Conservation (phyloP, 129 eudicot genomes). For the Artemisia argyi region DNA sequence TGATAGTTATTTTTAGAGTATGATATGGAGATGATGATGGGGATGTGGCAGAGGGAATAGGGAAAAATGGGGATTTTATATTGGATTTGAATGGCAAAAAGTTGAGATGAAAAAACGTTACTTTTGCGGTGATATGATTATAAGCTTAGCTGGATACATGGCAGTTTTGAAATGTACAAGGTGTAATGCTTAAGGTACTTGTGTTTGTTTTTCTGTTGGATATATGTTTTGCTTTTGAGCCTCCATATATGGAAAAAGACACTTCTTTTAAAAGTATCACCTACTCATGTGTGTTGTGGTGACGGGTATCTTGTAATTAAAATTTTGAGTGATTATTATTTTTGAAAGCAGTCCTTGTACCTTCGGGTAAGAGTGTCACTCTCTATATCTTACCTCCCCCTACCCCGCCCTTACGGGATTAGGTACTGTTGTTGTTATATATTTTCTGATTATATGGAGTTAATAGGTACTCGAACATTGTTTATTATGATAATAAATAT, state of each 20-base stretch:
- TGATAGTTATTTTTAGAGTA: constrained; percentile 11
- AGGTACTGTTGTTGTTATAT: too few relatives aligned
- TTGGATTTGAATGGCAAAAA: constrained; percentile 16
- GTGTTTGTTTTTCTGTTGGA: background rate
- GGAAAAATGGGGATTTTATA: constrained; percentile 20
- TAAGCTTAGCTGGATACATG: constrained; percentile 25
- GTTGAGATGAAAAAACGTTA: constrained; percentile 15
- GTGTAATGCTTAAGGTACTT: background rate
- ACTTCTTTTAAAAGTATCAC: background rate
- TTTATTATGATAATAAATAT: too few relatives aligned
- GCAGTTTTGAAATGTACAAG: constrained; percentile 11
- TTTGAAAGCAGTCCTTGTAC: too few relatives aligned
- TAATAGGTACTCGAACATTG: too few relatives aligned
- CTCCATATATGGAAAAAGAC: constrained; percentile 16
- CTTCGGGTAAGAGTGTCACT: too few relatives aligned
- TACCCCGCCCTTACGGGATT: too few relatives aligned
- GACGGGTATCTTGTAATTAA: too few relatives aligned
- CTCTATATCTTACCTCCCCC: too few relatives aligned
- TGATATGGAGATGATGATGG: constrained; percentile 6
- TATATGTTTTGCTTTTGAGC: constrained; percentile 15
- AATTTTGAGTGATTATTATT: too few relatives aligned
- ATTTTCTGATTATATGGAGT: too few relatives aligned
- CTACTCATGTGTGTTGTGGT: too few relatives aligned
- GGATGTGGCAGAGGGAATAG: constrained; percentile 24
- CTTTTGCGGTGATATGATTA: constrained; percentile 32